A percentile compares a stretch with the other conserved stretches of the same genome.
Conservation (phyloP, 2,329 filamentous ascomycete species). For the Trichoderma pleuroti region DNA sequence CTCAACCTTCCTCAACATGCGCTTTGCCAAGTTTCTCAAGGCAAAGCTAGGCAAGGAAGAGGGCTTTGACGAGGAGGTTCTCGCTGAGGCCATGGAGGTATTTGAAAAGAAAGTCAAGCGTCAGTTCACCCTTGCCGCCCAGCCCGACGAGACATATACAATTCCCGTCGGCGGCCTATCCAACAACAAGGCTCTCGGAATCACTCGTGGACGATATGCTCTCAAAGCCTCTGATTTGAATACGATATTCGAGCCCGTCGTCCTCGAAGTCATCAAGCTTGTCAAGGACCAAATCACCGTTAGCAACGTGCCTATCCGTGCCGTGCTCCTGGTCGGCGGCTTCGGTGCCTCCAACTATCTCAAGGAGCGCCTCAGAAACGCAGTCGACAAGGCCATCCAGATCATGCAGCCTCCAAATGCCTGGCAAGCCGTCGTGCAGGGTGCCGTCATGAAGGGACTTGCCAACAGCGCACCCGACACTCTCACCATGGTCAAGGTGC, state of each 20-base stretch:
- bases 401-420: constrained; percentile 46
- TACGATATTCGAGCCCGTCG: constrained; percentile 43
- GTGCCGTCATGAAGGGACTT: constrained; percentile 49
- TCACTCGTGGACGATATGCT: constrained; percentile 36
- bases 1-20: constrained; percentile 43
- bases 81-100: constrained; percentile 38
- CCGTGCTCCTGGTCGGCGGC: constrained; percentile 45
- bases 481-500: constrained; percentile 37
- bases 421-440: constrained; percentile 47
- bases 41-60: constrained; percentile 39
- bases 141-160: constrained; percentile 30
- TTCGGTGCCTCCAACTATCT: constrained; percentile 47
- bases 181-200: constrained; percentile 37
- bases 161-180: constrained; percentile 41
- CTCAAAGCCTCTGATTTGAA: constrained; percentile 39
- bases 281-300: constrained; percentile 43
- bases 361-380: constrained; percentile 37
- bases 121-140: not conserved
- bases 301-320: constrained; percentile 37
- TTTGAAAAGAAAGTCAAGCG: constrained; percentile 38
- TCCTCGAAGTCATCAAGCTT: constrained; percentile 41
- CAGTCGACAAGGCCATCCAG: constrained; percentile 34
- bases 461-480: constrained; percentile 34
- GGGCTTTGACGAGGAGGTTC: constrained; percentile 38
- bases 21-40: constrained; percentile 41